phyloP scores from a whole-genome alignment of 2,329 filamentous ascomycete genomes.

The Sporothrix brasiliensis region DNA sequence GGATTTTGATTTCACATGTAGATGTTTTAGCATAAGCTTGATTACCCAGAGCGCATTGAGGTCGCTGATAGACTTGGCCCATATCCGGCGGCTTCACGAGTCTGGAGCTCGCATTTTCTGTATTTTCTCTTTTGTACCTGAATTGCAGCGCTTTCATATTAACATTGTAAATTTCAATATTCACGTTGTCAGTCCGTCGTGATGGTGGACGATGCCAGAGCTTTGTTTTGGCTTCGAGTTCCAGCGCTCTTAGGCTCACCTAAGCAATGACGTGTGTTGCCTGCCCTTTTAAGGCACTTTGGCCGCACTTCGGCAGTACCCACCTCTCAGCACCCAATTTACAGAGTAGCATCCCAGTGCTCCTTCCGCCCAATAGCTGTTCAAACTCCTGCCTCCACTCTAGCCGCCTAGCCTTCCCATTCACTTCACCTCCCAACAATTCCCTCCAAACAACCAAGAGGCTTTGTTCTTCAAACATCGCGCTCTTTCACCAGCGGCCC shows the following conservation, averaged over 20 bases:
- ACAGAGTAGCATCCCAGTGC: constrained; percentile 9
- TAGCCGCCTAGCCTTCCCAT: constrained; percentile 1
- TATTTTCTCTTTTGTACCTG: background rate
- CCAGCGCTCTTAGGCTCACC: background rate
- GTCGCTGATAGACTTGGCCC: background rate
- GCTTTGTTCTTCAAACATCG: constrained; percentile 6
- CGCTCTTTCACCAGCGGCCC: background rate
- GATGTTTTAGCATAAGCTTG: background rate
- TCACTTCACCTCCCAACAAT: constrained; percentile 9
- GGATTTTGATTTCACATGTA: background rate
- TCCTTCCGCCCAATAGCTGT: constrained; percentile 5
- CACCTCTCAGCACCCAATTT: background rate
- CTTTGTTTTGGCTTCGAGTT: background rate
- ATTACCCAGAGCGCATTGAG: too few relatives aligned
- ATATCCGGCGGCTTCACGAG: background rate
- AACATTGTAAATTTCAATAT: too few relatives aligned
- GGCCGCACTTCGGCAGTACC: constrained; percentile 4
- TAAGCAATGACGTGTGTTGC: constrained; percentile 13
- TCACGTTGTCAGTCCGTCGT: too few relatives aligned
- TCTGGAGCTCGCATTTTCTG: background rate
- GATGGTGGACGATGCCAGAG: too few relatives aligned
- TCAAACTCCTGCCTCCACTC: constrained; percentile 7
- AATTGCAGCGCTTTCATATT: background rate
- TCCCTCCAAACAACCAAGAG: background rate
- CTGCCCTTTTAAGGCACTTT: background rate